Percentiles rank a stretch among this genome's conserved stretches.
Evolutionary conservation across 2,329 filamentous ascomycete species (phyloP).

Genomic region (Huntiella moniliformis): DNA sequence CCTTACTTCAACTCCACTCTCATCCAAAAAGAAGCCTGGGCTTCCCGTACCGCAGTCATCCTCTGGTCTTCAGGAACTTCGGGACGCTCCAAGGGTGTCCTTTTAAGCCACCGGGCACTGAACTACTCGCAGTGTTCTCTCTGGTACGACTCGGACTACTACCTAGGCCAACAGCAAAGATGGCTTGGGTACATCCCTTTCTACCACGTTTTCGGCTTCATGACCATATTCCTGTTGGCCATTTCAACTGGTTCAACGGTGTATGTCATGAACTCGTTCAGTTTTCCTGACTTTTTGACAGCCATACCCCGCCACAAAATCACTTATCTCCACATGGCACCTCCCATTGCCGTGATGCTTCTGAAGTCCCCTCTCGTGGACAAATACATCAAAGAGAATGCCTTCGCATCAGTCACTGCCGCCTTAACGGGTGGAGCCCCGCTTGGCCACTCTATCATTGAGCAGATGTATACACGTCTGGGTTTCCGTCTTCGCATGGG

Average conservation of each 20-base stretch:
- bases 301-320: conserved; percentile 43
- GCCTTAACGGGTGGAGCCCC: conserved; percentile 47
- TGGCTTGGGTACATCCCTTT: conserved; percentile 50
- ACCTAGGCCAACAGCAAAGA: conserved; percentile 20
- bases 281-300: conserved; percentile 44
- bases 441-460: conserved; percentile 32
- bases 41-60: conserved; percentile 37
- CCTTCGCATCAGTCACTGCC: conserved; percentile 36
- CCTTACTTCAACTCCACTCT: not conserved
- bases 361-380: conserved; percentile 52
- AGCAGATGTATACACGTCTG: conserved; percentile 40
- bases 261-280: conserved; percentile 53
- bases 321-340: conserved; percentile 45
- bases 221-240: conserved; percentile 39
- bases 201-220: conserved; percentile 44
- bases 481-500: conserved; percentile 38
- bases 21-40: conserved; percentile 6
- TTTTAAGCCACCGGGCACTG: conserved; percentile 49
- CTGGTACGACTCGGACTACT: conserved; percentile 30
- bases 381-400: conserved; percentile 33
- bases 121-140: conserved; percentile 35
- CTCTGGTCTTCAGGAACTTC: conserved; percentile 43
- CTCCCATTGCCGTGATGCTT: conserved; percentile 50
- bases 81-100: conserved; percentile 55
- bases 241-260: conserved; percentile 33